Base-by-base conservation (phyloP, 257 asterid species). In the Petrea volubilis region DNA sequence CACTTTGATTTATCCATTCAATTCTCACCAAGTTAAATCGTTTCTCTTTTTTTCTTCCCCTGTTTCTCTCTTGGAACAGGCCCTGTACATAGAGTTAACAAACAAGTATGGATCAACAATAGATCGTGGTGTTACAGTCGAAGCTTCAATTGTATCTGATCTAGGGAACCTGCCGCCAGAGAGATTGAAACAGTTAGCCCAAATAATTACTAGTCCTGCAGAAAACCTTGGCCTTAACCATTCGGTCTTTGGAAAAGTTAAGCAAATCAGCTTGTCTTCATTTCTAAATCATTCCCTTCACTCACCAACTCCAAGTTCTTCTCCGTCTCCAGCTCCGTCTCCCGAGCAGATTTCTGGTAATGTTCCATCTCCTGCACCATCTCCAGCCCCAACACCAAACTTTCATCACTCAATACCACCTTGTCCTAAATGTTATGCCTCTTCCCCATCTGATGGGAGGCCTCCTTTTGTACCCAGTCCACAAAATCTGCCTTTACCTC, bases 191-290 rank as follows among this genome's bases (percentile, higher is more conserved):
- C 84, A 87, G 67, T 73, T 89, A 73, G 93, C 87, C 58, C 75
- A 70, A 69, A 77, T 64, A 41, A 82, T 89, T 60, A 66, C 75
- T 25, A 80, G 82, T 25, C 70, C 83, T 44, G 64, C 65, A 44
- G 79, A 72, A 67, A 89, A 87, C 79, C 91, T 87, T 61, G 96
- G 96, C 64, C 91, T 89, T 33, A 72, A 89, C 67, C 78, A 77
- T 75, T 52, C 80, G 43, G 76, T 80, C 34, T 89, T 87, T 74
- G 96, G 96, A 43, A 77, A 83, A 59, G 96, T 89, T 64, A 87
- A 87, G 80, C 86, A 80, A 73, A 77, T 89, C 43, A 74, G 82
- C 29, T 64, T 89, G 47, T 85, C 96, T 27, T 80, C 93, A 49
- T 72, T 56, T 73, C 77, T 84, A 25, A 77, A 79, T 66, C 78